Evolutionary conservation across 768 basidiomycete genomes (phyloP).

Genomic region (Psilocybe tampanensis): DNA sequence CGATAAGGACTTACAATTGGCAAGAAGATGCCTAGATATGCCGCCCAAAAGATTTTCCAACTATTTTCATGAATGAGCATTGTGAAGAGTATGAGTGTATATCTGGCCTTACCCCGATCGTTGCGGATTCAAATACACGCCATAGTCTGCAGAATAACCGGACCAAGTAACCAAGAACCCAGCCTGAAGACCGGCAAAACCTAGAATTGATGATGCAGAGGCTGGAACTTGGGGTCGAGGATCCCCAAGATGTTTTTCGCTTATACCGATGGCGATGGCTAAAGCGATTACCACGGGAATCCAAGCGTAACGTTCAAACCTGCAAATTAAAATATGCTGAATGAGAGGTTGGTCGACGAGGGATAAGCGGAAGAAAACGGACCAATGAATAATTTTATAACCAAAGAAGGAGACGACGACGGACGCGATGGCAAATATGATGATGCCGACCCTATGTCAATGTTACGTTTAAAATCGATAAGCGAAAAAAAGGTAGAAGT

Average conservation of each 20-base stretch:
- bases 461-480: not conserved
- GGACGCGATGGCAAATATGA: slow-evolving; percentile 72
- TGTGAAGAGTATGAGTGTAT: not conserved
- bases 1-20: slow-evolving; percentile 43
- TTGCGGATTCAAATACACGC: slow-evolving; percentile 51
- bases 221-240: slow-evolving; percentile 50
- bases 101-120: slow-evolving; percentile 5
- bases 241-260: slow-evolving; percentile 63
- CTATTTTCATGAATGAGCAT: slow-evolving; percentile 29
- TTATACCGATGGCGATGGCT: slow-evolving; percentile 65
- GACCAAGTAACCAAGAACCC: slow-evolving; percentile 71
- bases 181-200: slow-evolving; percentile 66
- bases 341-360: not conserved
- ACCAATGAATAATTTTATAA: slow-evolving; percentile 47
- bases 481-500: too few relatives aligned
- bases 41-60: slow-evolving; percentile 64
- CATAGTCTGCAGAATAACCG: slow-evolving; percentile 68
- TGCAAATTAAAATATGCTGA: too few relatives aligned
- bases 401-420: slow-evolving; percentile 66
- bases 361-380: not conserved
- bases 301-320: slow-evolving; percentile 78
- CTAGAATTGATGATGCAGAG: slow-evolving; percentile 52
- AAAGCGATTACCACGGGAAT: slow-evolving; percentile 74
- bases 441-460: slow-evolving; percentile 71
- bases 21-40: slow-evolving; percentile 69